Conservation (phyloP, 805 yeast genomes). For the Cyberlindnera euphorbiiphila region DNA sequence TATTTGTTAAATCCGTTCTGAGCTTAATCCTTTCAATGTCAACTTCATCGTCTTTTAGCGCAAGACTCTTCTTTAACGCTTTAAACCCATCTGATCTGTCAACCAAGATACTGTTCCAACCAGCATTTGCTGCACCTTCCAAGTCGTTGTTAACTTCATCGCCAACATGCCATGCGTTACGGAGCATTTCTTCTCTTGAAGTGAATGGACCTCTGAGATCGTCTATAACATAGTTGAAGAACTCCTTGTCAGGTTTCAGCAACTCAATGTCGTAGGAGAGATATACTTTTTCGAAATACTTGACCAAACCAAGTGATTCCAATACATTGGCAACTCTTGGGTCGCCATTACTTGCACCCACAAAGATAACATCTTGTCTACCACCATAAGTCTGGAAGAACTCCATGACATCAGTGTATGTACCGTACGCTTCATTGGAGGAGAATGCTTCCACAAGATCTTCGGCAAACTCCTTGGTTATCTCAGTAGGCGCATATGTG, state of each 20-base stretch:
- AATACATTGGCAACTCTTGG: conserved; percentile 44
- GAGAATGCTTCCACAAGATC: conserved; percentile 47
- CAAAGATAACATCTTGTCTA: conserved; percentile 33
- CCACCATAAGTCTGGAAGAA: conserved; percentile 34
- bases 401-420: conserved; percentile 51
- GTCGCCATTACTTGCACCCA: conserved; percentile 62
- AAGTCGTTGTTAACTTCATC: conserved; percentile 57
- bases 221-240: conserved; percentile 40
- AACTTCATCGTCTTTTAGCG: conserved; percentile 11
- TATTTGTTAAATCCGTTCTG: conserved; percentile 10
- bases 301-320: conserved; percentile 40
- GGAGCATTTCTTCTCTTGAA: conserved; percentile 22
- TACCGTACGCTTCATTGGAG: conserved; percentile 48
- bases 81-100: conserved; percentile 41
- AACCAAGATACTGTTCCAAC: conserved; percentile 57
- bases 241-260: conserved; percentile 47
- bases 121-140: conserved; percentile 47
- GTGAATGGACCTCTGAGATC: conserved; percentile 26
- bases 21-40: conserved; percentile 12
- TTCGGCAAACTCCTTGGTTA: conserved; percentile 37
- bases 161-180: conserved; percentile 60
- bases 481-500: conserved; percentile 36
- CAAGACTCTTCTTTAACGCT: conserved; percentile 15
- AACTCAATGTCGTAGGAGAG: conserved; percentile 55
- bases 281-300: conserved; percentile 41